phyloP scores from a whole-genome alignment of 2,329 filamentous ascomycete species.

The Fusarium oxysporum region DNA sequence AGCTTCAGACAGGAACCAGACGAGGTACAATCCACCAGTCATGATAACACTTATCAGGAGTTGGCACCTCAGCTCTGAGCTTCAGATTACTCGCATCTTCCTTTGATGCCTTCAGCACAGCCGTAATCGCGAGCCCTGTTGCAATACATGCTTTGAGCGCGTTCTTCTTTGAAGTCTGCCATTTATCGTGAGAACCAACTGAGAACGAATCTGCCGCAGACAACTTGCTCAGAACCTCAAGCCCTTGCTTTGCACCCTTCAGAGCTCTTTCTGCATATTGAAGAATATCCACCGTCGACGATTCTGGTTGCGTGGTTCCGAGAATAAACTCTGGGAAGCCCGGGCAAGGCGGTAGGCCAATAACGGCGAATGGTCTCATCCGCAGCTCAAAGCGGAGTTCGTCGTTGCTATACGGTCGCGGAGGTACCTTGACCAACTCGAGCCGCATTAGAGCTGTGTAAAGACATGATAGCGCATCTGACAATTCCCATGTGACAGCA shows the following conservation, averaged over 20 bases:
- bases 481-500: conserved; percentile 69
- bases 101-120: conserved; percentile 67
- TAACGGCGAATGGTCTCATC: conserved; percentile 82
- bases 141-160: conserved; percentile 78
- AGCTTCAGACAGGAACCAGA: conserved; percentile 47
- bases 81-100: conserved; percentile 49
- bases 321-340: conserved; percentile 69
- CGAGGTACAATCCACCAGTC: conserved; percentile 74
- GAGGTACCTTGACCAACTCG: conserved; percentile 61
- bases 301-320: conserved; percentile 56
- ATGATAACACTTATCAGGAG: conserved; percentile 67
- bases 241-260: conserved; percentile 63
- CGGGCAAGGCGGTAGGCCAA: conserved; percentile 76
- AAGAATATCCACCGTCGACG: conserved; percentile 55
- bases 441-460: conserved; percentile 75
- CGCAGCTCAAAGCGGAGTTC: conserved; percentile 81
- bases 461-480: conserved; percentile 67
- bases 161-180: conserved; percentile 69
- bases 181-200: conserved; percentile 69
- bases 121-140: conserved; percentile 72
- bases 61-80: conserved; percentile 64
- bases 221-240: conserved; percentile 67
- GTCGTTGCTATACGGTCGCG: conserved; percentile 74
- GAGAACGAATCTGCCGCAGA: conserved; percentile 65
- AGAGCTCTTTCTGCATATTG: conserved; percentile 60